Percentiles rank a stretch among this genome's conserved stretches.
Conservation (phyloP, 371 early-diverging fungal species). For the Blakeslea trispora region DNA sequence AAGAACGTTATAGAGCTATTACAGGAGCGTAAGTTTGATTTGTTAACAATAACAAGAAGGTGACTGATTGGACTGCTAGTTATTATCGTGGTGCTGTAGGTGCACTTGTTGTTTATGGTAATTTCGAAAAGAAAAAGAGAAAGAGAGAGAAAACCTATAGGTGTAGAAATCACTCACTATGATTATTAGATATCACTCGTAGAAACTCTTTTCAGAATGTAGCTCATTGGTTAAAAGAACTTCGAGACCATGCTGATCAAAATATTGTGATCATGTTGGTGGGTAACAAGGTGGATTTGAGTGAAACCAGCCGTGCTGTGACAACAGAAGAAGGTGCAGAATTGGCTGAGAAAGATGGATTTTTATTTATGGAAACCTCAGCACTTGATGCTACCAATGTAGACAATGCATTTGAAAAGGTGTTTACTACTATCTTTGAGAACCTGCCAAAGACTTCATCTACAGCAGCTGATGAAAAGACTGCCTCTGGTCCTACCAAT, state of each 20-base stretch:
- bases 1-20: constrained; percentile 82
- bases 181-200: constrained; percentile 98
- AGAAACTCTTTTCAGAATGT: constrained; percentile 92
- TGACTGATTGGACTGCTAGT: too few relatives aligned
- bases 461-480: constrained; percentile 27
- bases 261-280: constrained; percentile 95
- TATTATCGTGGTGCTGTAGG: constrained; percentile 54
- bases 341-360: constrained; percentile 83
- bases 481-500: constrained; percentile 20
- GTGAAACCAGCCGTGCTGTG: constrained; percentile 80
- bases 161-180: too few relatives aligned
- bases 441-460: constrained; percentile 43
- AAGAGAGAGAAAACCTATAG: too few relatives aligned
- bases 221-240: constrained; percentile 96
- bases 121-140: not conserved
- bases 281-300: constrained; percentile 99
- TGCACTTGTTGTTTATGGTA: constrained; percentile 50
- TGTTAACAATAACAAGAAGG: not conserved
- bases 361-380: constrained; percentile 92
- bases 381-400: constrained; percentile 93
- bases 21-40: constrained; percentile 57
- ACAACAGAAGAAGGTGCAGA: constrained; percentile 85
- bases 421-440: constrained; percentile 47
- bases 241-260: constrained; percentile 95
- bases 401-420: constrained; percentile 65